These are phyloP conservation scores for Cytauxzoon felis DNA, from an alignment of 169 alveolate genomes.

Conservation along the genomic window DNA sequence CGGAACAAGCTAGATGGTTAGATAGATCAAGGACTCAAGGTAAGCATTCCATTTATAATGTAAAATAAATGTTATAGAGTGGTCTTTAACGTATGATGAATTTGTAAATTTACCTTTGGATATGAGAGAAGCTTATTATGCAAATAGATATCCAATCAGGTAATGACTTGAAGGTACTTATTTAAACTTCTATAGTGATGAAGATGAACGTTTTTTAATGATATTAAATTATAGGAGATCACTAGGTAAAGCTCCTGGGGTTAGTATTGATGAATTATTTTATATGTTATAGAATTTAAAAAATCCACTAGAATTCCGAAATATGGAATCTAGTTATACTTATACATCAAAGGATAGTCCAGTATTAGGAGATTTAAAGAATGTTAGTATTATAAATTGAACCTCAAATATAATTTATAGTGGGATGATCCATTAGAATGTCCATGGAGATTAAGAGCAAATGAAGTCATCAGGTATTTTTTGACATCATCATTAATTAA, in stretches of 20 bases:
- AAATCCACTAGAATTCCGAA: conserved; percentile 52
- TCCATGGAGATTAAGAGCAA: conserved; percentile 70
- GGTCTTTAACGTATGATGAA: conserved; percentile 69
- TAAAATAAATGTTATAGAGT: conserved; percentile 7
- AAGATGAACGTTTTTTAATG: conserved; percentile 38
- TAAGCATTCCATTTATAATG: neutral
- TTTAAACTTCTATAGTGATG: conserved; percentile 14
- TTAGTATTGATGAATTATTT: neutral
- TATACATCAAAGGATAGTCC: conserved; percentile 69
- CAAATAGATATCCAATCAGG: conserved; percentile 38
- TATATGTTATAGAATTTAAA: neutral
- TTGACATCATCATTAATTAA: too few relatives aligned
- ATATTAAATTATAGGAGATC: conserved; percentile 22
- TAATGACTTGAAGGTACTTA: neutral
- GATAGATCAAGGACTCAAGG: conserved; percentile 57
- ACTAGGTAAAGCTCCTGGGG: conserved; percentile 12
- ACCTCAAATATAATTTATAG: neutral
- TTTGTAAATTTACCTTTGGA: conserved; percentile 59
- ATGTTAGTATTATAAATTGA: neutral
- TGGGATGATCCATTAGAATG: conserved; percentile 74
- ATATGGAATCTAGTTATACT: conserved; percentile 63
- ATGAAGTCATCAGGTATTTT: conserved; percentile 59
- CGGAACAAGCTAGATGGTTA: conserved; percentile 65
- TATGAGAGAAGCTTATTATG: conserved; percentile 56
- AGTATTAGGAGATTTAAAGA: conserved; percentile 48